Base-by-base conservation (phyloP, 176 grass and related monocot genomes). In the Dactylis glomerata region DNA sequence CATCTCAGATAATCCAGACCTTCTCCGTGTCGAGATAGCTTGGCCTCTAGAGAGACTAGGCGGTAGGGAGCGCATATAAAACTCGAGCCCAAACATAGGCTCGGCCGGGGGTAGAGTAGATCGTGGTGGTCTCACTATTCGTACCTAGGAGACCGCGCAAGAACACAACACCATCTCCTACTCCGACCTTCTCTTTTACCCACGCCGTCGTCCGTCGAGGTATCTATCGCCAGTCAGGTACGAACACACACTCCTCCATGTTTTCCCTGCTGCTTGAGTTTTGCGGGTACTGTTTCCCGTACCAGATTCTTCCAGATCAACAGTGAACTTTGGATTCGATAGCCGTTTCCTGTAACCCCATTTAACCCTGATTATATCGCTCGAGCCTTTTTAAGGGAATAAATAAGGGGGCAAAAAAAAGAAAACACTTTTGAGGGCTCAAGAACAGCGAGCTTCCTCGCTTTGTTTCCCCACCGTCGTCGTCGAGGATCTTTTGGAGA, bases 151-250 rank as follows among this genome's bases (percentile, higher is more conserved):
- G 24, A 49, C 67, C 68, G 68, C 30, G 40, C 52, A 34, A 74
- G 38, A 62, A 31, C 41, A 38, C 32, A 37, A 17, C 16, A 34
- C 16, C 63, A 30, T 32, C 69, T 26, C 3, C 16, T 20, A 5
- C 28, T 34, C 30, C 31, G 10, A 13, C 41, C 74, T 68, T 62
- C 51, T 26, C 52, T 61, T 61, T 59, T 45, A 80, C 76, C 26
- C 36, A 79, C 64, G 47, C 75, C 47, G 50, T 78, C 46, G 61
- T 34, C 75, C 47, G 50, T 78, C 46, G 61, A 56, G 64, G 83
- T 40, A 63, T n/a, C 55, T 40, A 63, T n/a, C 55, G 3, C 3
- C 26, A 54, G 56, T 59, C 34, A 62, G 68, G 70, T 73, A 49
- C 70, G 15, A 22, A 58, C 36, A 22, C 73, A 67, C 31, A 38